Evolutionary conservation across 2,329 filamentous ascomycete species (phyloP).

Genomic region (Epichloe gansuensis): DNA sequence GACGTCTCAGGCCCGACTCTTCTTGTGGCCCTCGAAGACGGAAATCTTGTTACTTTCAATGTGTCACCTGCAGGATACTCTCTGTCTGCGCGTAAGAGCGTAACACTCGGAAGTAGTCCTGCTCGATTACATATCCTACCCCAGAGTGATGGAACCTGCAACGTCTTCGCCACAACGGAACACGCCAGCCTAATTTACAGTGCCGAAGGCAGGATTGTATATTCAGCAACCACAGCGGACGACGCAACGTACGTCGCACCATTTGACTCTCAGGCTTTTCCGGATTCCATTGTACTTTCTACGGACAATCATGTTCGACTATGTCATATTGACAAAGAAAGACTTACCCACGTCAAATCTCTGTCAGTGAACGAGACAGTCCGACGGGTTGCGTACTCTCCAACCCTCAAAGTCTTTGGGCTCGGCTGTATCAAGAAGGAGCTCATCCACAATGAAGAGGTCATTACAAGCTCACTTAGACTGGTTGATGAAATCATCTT

Average conservation of each 20-base stretch:
- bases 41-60: constrained; percentile 74
- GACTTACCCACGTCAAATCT: constrained; percentile 78
- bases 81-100: constrained; percentile 63
- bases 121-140: constrained; percentile 72
- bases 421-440: constrained; percentile 74
- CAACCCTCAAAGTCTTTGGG: constrained; percentile 67
- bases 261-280: constrained; percentile 73
- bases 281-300: constrained; percentile 68
- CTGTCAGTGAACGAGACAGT: constrained; percentile 72
- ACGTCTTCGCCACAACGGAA: constrained; percentile 87
- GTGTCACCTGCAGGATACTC: constrained; percentile 49
- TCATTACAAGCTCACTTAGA: constrained; percentile 68
- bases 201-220: constrained; percentile 75
- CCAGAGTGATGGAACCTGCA: constrained; percentile 52
- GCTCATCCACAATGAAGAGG: constrained; percentile 58
- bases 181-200: constrained; percentile 90
- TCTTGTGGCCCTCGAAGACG: constrained; percentile 85
- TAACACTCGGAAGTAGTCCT: constrained; percentile 76
- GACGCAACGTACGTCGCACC: constrained; percentile 70
- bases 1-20: constrained; percentile 53
- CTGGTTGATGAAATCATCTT: constrained; percentile 88
- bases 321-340: constrained; percentile 67
- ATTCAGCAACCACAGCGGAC: constrained; percentile 86
- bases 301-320: constrained; percentile 67
- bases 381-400: constrained; percentile 74